Base-by-base conservation (phyloP, 257 asterid species). In the Rauvolfia tetraphylla region DNA sequence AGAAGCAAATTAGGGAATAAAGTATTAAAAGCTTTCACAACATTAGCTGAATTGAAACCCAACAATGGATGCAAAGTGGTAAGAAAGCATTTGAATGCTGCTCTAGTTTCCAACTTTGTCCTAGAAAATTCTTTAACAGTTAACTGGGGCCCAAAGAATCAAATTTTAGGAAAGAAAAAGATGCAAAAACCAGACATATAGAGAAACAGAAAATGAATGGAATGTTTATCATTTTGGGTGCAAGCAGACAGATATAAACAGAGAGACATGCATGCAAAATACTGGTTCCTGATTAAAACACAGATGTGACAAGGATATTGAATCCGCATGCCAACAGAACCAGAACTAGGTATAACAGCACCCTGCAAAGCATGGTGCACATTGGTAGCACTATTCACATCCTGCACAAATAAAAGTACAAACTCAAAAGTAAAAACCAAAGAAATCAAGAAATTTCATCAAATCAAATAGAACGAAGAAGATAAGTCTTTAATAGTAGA, bases 241-340 rank as follows among this genome's bases (percentile, higher is more conserved):
- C 33, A 39, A 4, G 51, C 54, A 70, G 17, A 33, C 22, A 39
- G 59, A 76, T 22, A 36, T 53, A 63, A 33, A 57, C 42, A 9
- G 12, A 22, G 29, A 56, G 20, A 36, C 10, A 2, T 20, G 65
- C 53, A 10, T 58, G 54, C 62, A 71, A 12, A 65, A 29, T 23
- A 62, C 25, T 23, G 56, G 3, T 36, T 38, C 51, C 48, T 14
- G 25, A 49, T 18, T 15, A 44, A 78, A 54, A 33, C 73, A 66
- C 72, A 42, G n/a, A 56, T 73, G 79, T 66, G 36, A 5, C 72
- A 36, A 95, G 99, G 99, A 95, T 95, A 95, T 95, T 95, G 99
- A 83, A 95, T 95, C 61, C 99, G 97, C 98, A 95, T 95, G 91
- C 99, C 99, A 82, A 95, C 88, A 39, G 99, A 88, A 84, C 97